Evolutionary conservation across 2,329 filamentous ascomycete genomes (phyloP), one percentile per base, ranked within the genome.

Genomic region (Periconia macrospinosa): DNA sequence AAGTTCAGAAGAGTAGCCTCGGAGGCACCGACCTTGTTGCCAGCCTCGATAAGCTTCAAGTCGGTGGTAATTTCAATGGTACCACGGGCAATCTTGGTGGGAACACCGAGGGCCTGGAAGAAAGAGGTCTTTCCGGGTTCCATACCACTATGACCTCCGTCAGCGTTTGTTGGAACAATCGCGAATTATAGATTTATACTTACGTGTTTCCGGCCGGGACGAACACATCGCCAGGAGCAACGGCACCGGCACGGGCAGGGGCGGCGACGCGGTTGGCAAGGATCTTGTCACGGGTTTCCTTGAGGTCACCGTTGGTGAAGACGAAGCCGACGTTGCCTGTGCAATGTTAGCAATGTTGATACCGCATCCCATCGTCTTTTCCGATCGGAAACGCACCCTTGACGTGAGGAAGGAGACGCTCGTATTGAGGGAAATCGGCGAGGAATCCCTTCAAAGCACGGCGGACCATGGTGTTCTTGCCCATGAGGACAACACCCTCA

Each of bases 71-170:
- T 99, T 91, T 99, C 94, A 83, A 99, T 99, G 83, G 94, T 99
- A 95, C 94, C 95, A 96, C 94, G 94, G 78, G 94, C 94, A 83
- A 99, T 99, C 92, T 99, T 99, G 87, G 94, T 99, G 77, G 94
- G 94, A 78, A 99, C 92, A 91, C 93, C 93, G 81, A 99, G 94
- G 75, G 94, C 94, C 89, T 99, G 94, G 92, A 99, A 99, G 92
- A 99, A 99, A 78, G 94, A 97, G 76, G 94, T 99, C 90, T 99
- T 99, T 81, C 95, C 95, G 78, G 94, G 95, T 82, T 99, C 94
- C 94, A 99, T 99, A 83, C 94, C 94, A 75, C 68, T 72, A 50
- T 37, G 7, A 23, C 37, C 30, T 42, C 27, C 57, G 56, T 70
- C 48, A 69, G 50, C 55, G 47, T 45, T 1, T n/a, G 40, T 50